Conservation (phyloP, 768 basidiomycete species). For the Russula lepida region DNA sequence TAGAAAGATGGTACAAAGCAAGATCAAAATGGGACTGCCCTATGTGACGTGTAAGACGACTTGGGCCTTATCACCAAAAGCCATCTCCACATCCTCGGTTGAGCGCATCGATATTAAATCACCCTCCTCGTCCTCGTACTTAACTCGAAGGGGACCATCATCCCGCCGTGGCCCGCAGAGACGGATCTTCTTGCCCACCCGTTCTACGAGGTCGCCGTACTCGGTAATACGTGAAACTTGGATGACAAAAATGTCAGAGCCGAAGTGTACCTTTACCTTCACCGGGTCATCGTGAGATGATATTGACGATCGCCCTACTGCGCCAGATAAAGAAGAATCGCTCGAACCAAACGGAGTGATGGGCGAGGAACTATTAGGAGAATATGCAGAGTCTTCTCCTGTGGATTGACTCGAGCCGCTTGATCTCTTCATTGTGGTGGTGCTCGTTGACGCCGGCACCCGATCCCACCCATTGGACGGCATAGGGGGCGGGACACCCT, state of each 20-base stretch:
- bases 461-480: conserved; percentile 42
- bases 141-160: conserved; percentile 75
- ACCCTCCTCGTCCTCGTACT: conserved; percentile 88
- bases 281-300: conserved; percentile 55
- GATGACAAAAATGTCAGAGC: conserved; percentile 92
- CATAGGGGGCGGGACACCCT: conserved; percentile 48
- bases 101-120: conserved; percentile 83
- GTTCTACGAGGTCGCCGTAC: conserved; percentile 78
- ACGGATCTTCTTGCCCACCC: conserved; percentile 87
- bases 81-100: conserved; percentile 91
- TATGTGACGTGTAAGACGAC: conserved; percentile 75
- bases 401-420: conserved; percentile 83
- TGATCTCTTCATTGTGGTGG: conserved; percentile 53
- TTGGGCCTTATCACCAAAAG: conserved; percentile 82
- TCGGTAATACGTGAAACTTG: conserved; percentile 75
- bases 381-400: conserved; percentile 73
- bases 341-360: conserved; percentile 87
- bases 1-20: conserved; percentile 3
- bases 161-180: conserved; percentile 78
- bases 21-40: conserved; percentile 22
- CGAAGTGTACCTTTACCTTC: conserved; percentile 91
- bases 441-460: conserved; percentile 32
- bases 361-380: conserved; percentile 78
- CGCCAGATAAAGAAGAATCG: conserved; percentile 64
- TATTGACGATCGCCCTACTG: conserved; percentile 39